Evolutionary conservation across 1,139 yeast species (phyloP), one percentile per base, ranked within the genome.

Genomic region (Yamadazyma pseudoaaseri): DNA sequence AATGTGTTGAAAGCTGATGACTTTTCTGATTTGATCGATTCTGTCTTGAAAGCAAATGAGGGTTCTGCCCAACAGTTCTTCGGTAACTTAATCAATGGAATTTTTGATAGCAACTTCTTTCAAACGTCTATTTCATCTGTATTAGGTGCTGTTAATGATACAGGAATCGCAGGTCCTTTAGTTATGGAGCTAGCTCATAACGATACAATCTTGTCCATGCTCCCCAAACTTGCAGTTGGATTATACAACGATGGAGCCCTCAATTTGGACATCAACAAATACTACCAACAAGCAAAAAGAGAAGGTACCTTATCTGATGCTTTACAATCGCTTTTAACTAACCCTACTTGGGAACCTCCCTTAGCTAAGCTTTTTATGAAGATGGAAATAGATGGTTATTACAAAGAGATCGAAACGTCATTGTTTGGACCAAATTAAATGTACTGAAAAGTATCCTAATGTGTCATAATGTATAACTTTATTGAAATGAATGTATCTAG

Each of bases 31-130:
- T 28, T 27, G 7, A 16, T 32, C 10, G 30, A 32, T n/a, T 20
- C 22, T 10, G 27, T 23, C n/a, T 7, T 11, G 15, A 38, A 30
- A 26, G 48, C 38, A 15, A 38, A 39, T 26, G 57, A 54, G 20
- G 74, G 74, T 3, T 57, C 70, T 8, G 63, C 70, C 2, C 45
- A 46, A 27, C 42, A 52, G 4, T 68, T 70, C 38, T 27, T 67
- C 22, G 53, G 49, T 37, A 68, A 68, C 43, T 34, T 66, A 13
- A 39, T 60, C 6, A 56, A 57, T 25, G 50, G 58, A 6, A 57
- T 62, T 8, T 27, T 61, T 10, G 44, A 47, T 16, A 60, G 68
- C 3, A 41, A 51, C 6, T 35, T 62, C 4, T 52, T 61, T 17
- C 37, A 51, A 11, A 43, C 49, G 5, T 51, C 65, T 12, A 26